Base-by-base conservation (phyloP, 441 rosid genomes). In the Aquilaria agallochum region DNA sequence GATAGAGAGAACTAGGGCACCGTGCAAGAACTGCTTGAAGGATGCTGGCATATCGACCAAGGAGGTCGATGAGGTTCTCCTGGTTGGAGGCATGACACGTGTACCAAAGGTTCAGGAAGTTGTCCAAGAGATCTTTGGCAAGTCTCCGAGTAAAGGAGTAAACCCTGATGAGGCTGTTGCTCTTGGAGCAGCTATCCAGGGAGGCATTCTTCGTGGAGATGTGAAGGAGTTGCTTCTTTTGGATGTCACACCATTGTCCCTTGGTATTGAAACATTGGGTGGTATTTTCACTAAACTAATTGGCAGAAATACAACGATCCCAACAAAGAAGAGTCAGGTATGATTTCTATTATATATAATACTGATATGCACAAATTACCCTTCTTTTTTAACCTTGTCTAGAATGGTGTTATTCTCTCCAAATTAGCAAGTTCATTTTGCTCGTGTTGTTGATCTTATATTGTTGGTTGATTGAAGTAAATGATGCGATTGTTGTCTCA, bases 91-190 rank as follows among this genome's bases (percentile, higher is more conserved):
- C 45, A 93, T 93, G 98, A 93, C 95, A 11, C 91, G 98, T 70
- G 97, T 94, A 44, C 98, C 98, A 11, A 94, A 87, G 77, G 92
- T 94, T 10, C 99, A 94, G 66, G 85, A 83, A 60, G 68, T 90
- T 10, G 99, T 94, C 3, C 9, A 88, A 0, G 92, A 80, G 57
- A 91, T 94, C 59, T 94, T 91, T 67, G 97, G 95, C 0, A 94
- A 87, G 86, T 76, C 76, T 55, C 96, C 97, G 2, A 87, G 99
- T 67, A 94, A 91, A 75, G 97, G 99, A 69, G 97, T 94, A 2
- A 94, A 94, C 62, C 97, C 97, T 36, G 99, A 94, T 56, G 99
- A 94, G 76, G 97, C 99, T 55, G 99, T 94, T 67, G 96, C 99
- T 1, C 73, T 91, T 79, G 99, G 98, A 67, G 99, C 97, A 71